phyloP scores from a whole-genome alignment of 2,329 filamentous ascomycete genomes.

The Aspergillus aculeatus region DNA sequence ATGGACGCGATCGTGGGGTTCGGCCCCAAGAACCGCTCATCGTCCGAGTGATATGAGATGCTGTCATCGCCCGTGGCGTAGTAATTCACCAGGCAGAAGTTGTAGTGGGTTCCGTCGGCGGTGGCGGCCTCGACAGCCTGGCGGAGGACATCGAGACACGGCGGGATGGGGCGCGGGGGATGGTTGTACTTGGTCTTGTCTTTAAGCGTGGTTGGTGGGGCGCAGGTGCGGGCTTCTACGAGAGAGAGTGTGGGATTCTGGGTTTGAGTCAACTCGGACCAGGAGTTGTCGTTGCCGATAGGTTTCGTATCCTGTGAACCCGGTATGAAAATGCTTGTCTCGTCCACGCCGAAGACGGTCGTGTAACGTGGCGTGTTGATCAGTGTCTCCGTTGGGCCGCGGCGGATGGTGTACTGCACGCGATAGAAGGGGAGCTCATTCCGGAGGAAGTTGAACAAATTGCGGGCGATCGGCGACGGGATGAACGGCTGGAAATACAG shows the following conservation, averaged over 20 bases:
- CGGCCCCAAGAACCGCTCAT: constrained; percentile 71
- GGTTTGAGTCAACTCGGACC: too few species aligned
- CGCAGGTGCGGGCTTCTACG: constrained; percentile 45
- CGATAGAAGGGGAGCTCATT: constrained; percentile 72
- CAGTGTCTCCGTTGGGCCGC: constrained; percentile 61
- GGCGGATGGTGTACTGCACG: constrained; percentile 70
- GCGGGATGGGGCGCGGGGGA: constrained; percentile 67
- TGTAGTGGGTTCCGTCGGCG: constrained; percentile 59
- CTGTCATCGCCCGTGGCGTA: constrained; percentile 75
- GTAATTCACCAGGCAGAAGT: constrained; percentile 81
- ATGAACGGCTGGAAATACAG: constrained; percentile 75
- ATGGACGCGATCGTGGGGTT: constrained; percentile 73
- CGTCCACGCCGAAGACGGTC: constrained; percentile 61
- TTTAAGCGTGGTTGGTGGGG: constrained; percentile 32
- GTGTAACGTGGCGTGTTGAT: constrained; percentile 64
- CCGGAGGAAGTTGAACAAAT: constrained; percentile 70
- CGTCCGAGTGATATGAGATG: constrained; percentile 77
- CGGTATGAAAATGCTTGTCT: constrained; percentile 60
- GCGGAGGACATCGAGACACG: constrained; percentile 65
- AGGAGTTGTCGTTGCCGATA: too few species aligned
- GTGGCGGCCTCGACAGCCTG: constrained; percentile 64
- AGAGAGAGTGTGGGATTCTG: constrained; percentile 19
- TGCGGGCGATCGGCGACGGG: constrained; percentile 53
- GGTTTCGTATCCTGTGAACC: neutral
- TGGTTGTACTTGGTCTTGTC: constrained; percentile 54